Base-by-base conservation (phyloP, 1,139 yeast genomes). In the Protomyces gravidus region DNA sequence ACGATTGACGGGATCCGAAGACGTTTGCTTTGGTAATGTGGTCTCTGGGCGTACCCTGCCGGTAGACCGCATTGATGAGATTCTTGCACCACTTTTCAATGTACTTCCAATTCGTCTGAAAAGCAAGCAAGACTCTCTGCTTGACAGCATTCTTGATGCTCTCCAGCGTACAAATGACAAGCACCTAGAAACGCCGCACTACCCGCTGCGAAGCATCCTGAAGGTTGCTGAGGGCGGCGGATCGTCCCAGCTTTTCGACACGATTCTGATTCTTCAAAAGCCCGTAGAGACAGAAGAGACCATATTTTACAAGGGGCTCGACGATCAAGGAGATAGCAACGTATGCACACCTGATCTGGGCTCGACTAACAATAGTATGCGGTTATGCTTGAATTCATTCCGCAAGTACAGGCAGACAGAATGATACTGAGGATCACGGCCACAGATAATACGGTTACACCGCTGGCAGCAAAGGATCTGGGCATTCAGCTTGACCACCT, bases 11-110 rank as follows among this genome's bases (percentile, higher is more conserved):
- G 66, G 66, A 7, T n/a, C 49, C 9, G 13, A 9, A 13, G 67
- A 65, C 36, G 59, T 65, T 15, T 61, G 59, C 36, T 65, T 65
- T 50, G 67, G 65, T 1, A 56, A 52, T 21, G 62, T 63, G 21
- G 52, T 56, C 7, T 60, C 62, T 26, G 64, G 65, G 2, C 56
- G 63, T n/a, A 30, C 57, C n/a, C 49, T 59, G 25, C 45, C 55
- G 4, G 59, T 61, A 13, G 61, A 61, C 27, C 33, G 23, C 4
- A 30, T 46, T 17, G 63, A 62, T 19, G 61, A 60, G n/a, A 47
- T 55, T n/a, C 40, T 62, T 15, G 65, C 61, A 2, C 67, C 67
- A 4, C 33, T 59, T 17, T 65, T 65, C 45, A 64, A 57, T 36
- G 62, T 56, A 13, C 45, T 62, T 21, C 68, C 67, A 2, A 45